These are phyloP conservation scores for Ascochyta rabiei DNA, from an alignment of 2,329 filamentous ascomycete species.

Conservation along the genomic window DNA sequence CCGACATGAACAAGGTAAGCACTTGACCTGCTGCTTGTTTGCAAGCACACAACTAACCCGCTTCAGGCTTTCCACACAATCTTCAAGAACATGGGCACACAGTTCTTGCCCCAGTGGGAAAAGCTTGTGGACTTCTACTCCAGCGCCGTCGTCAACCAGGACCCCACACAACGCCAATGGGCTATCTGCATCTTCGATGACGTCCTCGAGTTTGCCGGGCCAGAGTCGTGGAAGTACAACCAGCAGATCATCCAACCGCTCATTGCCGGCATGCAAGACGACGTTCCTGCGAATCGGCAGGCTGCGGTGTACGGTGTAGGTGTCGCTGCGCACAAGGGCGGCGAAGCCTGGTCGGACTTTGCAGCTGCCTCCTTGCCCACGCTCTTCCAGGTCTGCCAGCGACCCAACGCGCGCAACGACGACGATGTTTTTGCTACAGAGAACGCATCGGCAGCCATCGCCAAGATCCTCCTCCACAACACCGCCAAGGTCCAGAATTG, in stretches of 20 bases:
- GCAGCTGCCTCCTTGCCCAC: constrained; percentile 77
- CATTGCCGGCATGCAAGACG: constrained; percentile 82
- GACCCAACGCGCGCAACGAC: constrained; percentile 82
- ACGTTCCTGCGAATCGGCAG: constrained; percentile 89
- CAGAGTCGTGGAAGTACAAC: constrained; percentile 84
- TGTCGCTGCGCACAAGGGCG: constrained; percentile 91
- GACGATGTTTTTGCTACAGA: constrained; percentile 97
- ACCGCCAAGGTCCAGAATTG: constrained; percentile 74
- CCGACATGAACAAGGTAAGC: constrained; percentile 91
- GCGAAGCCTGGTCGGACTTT: constrained; percentile 85
- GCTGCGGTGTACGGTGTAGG: constrained; percentile 95
- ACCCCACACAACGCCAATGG: constrained; percentile 95
- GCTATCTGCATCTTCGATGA: constrained; percentile 99
- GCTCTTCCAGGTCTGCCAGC: constrained; percentile 82
- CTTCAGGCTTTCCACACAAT: constrained; percentile 99
- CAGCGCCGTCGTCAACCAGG: constrained; percentile 77
- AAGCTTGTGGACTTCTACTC: constrained; percentile 84
- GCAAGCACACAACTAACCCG: constrained; percentile 97
- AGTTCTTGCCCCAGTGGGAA: constrained; percentile 89
- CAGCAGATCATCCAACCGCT: constrained; percentile 86
- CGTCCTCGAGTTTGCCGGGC: constrained; percentile 94
- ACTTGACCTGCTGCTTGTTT: constrained; percentile 65
- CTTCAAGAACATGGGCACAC: constrained; percentile 91
- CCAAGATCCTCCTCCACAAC: constrained; percentile 95
- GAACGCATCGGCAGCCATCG: constrained; percentile 94